Conservation (phyloP, 2,329 filamentous ascomycete species). For the Didymella arachidicola region DNA sequence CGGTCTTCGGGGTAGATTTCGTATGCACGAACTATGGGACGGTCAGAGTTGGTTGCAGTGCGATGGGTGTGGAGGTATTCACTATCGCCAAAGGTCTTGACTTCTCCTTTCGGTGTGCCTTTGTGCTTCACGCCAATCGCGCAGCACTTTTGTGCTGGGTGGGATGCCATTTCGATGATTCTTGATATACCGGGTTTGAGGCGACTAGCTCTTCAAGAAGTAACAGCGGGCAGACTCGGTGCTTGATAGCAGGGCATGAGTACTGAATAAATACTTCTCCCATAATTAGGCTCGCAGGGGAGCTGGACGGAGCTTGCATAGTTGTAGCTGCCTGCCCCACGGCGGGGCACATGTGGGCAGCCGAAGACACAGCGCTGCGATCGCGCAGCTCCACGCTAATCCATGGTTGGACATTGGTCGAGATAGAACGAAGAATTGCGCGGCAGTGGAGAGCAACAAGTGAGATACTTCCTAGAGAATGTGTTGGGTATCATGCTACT, state of each 20-base stretch:
- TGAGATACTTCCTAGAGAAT: neutral
- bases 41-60: slow-evolving; percentile 7
- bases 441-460: neutral
- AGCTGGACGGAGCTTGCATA: neutral
- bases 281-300: neutral
- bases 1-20: slow-evolving; percentile 62
- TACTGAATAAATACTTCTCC: neutral
- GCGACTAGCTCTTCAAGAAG: neutral
- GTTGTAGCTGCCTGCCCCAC: neutral
- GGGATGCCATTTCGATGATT: slow-evolving; percentile 58
- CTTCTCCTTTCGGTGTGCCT: slow-evolving; percentile 57
- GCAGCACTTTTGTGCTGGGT: slow-evolving; percentile 59
- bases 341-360: neutral
- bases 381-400: neutral
- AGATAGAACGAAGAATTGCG: neutral
- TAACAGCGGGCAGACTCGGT: neutral
- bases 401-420: neutral
- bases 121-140: slow-evolving; percentile 61
- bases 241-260: neutral
- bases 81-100: slow-evolving; percentile 58
- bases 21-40: slow-evolving; percentile 61
- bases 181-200: neutral
- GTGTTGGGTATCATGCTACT: neutral
- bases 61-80: slow-evolving; percentile 19
- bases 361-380: neutral